A percentile compares a stretch with the other conserved stretches of the same genome.
These are phyloP conservation scores for Macrolepiota albuminosa DNA, from an alignment of 768 basidiomycete genomes.

Conservation along the genomic window DNA sequence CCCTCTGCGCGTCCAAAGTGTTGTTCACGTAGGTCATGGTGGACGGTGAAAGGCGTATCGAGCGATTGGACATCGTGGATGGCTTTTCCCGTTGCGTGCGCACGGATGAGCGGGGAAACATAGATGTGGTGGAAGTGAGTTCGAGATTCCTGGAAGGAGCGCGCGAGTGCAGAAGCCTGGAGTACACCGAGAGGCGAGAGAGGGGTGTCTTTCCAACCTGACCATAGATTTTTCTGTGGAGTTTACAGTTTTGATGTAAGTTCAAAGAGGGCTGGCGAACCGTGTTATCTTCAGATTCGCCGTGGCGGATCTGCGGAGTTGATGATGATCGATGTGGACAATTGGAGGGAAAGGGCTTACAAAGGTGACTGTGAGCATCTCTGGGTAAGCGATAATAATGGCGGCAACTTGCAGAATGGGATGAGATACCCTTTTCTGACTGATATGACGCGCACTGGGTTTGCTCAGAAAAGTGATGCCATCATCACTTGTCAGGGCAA, in stretches of 20 bases:
- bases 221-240: slow-evolving; percentile 48
- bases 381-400: background rate
- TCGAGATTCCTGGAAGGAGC: slow-evolving; percentile 35
- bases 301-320: slow-evolving; percentile 3
- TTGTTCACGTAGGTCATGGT: slow-evolving; percentile 62
- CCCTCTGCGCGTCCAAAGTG: slow-evolving; percentile 73
- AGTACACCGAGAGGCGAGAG: slow-evolving; percentile 59
- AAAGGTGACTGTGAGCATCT: slow-evolving; percentile 11
- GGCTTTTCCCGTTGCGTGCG: slow-evolving; percentile 55
- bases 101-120: slow-evolving; percentile 64
- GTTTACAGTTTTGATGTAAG: background rate
- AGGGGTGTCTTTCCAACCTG: slow-evolving; percentile 75
- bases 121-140: slow-evolving; percentile 53
- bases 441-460: too few species aligned
- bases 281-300: slow-evolving; percentile 7
- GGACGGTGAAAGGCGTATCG: slow-evolving; percentile 49
- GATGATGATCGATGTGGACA: background rate
- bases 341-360: background rate
- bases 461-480: too few species aligned
- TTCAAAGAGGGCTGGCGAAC: background rate
- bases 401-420: background rate
- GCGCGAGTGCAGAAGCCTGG: slow-evolving; percentile 62
- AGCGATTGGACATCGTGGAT: slow-evolving; percentile 49
- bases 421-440: background rate
- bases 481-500: too few species aligned